A percentile compares a stretch with the other conserved stretches of the same genome.
These are phyloP conservation scores for Monilinia fructicola DNA, from an alignment of 2,329 filamentous ascomycete genomes.

Conservation along the genomic window DNA sequence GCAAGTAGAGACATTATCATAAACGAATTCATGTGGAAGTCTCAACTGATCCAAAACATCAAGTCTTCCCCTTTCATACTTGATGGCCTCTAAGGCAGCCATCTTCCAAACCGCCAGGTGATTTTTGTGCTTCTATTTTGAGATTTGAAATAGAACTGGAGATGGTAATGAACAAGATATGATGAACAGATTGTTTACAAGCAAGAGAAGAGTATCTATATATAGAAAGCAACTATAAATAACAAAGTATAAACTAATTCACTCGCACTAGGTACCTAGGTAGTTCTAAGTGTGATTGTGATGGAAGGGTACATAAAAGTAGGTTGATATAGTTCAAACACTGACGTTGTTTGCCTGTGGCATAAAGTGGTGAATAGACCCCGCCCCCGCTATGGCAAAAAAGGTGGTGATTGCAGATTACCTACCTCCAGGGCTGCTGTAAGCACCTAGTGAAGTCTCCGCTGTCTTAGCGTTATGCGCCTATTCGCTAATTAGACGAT, in stretches of 20 bases:
- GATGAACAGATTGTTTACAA: background rate
- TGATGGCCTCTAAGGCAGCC: slow-evolving; percentile 68
- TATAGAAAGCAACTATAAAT: background rate
- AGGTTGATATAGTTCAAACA: background rate
- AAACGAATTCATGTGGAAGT: slow-evolving; percentile 76
- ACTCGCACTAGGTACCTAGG: background rate
- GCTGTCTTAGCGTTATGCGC: too few species aligned
- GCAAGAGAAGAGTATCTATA: background rate
- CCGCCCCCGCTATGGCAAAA: slow-evolving; percentile 14
- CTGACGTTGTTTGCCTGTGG: background rate
- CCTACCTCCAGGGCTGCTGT: too few species aligned
- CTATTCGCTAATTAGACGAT: too few species aligned
- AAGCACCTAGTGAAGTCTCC: too few species aligned
- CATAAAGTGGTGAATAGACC: background rate
- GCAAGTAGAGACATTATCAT: slow-evolving; percentile 68
- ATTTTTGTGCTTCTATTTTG: background rate
- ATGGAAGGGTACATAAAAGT: background rate
- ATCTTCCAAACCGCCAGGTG: slow-evolving; percentile 24
- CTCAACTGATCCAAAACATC: slow-evolving; percentile 82
- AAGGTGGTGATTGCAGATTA: slow-evolving; percentile 11
- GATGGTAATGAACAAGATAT: background rate
- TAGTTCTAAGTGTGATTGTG: background rate
- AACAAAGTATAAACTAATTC: background rate
- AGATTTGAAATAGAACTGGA: background rate
- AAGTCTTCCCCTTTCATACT: slow-evolving; percentile 69